These are phyloP conservation scores for Dipodascopsis uninucleata DNA, from an alignment of 805 yeast genomes.

Conservation along the genomic window DNA sequence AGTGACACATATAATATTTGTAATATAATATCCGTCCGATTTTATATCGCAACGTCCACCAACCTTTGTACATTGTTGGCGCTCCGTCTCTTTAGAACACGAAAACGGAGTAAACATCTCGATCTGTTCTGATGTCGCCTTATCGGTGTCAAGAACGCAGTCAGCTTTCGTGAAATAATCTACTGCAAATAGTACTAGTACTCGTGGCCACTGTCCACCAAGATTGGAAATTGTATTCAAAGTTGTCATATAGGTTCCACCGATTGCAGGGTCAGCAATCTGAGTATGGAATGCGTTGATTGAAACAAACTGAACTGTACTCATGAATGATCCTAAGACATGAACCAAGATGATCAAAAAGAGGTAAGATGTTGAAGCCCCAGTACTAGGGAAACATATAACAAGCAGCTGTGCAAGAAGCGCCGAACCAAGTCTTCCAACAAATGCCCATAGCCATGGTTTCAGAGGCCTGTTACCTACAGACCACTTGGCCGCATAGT, in stretches of 20 bases:
- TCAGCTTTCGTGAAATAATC: slow-evolving; percentile 68
- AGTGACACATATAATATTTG: slow-evolving; percentile 66
- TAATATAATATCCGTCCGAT: slow-evolving; percentile 80
- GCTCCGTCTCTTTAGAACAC: slow-evolving; percentile 42
- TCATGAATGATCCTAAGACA: slow-evolving; percentile 82
- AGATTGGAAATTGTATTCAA: slow-evolving; percentile 85
- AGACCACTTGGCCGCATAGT: slow-evolving; percentile 94
- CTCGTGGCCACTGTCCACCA: slow-evolving; percentile 97
- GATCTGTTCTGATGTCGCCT: slow-evolving; percentile 19
- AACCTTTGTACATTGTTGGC: slow-evolving; percentile 47
- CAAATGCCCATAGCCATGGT: slow-evolving; percentile 87
- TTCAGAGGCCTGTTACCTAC: slow-evolving; percentile 61
- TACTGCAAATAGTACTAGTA: slow-evolving; percentile 73
- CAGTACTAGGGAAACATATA: slow-evolving; percentile 59
- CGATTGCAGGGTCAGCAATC: slow-evolving; percentile 91
- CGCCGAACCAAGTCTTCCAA: slow-evolving; percentile 78
- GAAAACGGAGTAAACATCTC: slow-evolving; percentile 29
- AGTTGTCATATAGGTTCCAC: slow-evolving; percentile 98
- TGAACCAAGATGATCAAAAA: slow-evolving; percentile 76
- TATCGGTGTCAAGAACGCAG: slow-evolving; percentile 43
- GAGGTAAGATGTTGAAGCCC: slow-evolving; percentile 56
- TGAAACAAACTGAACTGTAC: slow-evolving; percentile 91
- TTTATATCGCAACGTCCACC: slow-evolving; percentile 56
- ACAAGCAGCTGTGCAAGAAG: slow-evolving; percentile 70
- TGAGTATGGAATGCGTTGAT: slow-evolving; percentile 92